Conservation (phyloP, 345 rosid genomes). For the Salix udensis region DNA sequence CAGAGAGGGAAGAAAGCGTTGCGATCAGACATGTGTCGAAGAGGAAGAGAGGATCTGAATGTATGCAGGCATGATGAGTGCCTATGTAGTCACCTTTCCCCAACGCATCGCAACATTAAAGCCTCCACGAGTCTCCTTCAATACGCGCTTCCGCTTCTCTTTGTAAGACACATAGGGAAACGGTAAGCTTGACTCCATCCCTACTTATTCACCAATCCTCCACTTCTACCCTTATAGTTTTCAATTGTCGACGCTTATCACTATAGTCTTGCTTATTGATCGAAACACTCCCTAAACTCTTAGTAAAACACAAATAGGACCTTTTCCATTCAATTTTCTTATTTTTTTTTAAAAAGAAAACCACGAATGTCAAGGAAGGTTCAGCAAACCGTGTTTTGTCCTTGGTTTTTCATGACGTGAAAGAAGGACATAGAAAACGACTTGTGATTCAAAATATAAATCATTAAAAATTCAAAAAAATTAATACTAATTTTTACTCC, state of each 20-base stretch:
- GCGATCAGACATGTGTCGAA: slow-evolving; percentile 17
- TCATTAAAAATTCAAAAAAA: too few species aligned
- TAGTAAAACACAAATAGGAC: too few species aligned
- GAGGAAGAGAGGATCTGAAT: background rate
- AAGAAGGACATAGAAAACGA: background rate
- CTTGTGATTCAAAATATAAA: background rate
- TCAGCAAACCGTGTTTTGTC: background rate
- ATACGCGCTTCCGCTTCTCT: background rate
- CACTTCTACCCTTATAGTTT: background rate
- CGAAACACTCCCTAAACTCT: too few species aligned
- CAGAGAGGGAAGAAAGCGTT: slow-evolving; percentile 1
- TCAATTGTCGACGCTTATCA: too few species aligned
- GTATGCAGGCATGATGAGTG: background rate
- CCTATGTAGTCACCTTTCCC: slow-evolving; percentile 34
- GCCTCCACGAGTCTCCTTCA: slow-evolving; percentile 52
- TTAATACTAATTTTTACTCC: too few species aligned
- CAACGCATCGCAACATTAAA: slow-evolving; percentile 47
- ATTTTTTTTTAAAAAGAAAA: too few species aligned
- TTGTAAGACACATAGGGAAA: background rate
- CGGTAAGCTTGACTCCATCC: too few species aligned
- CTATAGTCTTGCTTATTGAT: too few species aligned
- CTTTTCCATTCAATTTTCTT: too few species aligned
- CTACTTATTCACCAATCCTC: too few species aligned
- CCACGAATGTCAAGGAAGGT: too few species aligned
- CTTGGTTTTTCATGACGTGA: background rate